Evolutionary conservation across 2,329 filamentous ascomycete genomes (phyloP).

Genomic region (Shiraia sp.): DNA sequence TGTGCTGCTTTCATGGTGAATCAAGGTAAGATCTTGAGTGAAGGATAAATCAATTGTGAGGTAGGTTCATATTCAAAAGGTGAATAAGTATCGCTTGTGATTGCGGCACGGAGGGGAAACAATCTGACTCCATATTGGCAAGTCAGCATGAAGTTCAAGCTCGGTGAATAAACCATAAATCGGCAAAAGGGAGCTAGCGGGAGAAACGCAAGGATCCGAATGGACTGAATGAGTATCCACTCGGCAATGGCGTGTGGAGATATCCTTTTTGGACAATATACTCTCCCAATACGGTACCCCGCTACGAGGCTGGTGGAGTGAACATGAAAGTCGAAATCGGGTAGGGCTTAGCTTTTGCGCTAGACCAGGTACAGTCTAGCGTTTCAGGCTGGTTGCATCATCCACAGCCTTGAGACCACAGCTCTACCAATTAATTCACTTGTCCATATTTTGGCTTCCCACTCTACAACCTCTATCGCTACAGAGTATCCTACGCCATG

Average conservation of each 20-base stretch:
- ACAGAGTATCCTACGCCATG: conserved; percentile 20
- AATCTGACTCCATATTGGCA: conserved; percentile 1
- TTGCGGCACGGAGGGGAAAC: not conserved
- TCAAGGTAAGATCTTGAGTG: not conserved
- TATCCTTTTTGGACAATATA: too few relatives aligned
- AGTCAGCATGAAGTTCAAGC: conserved; percentile 1
- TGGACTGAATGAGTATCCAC: too few relatives aligned
- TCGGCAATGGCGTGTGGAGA: too few relatives aligned
- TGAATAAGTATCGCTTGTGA: too few relatives aligned
- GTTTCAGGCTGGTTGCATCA: not conserved
- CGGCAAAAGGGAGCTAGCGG: not conserved
- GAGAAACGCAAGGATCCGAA: not conserved
- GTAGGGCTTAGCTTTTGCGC: conserved; percentile 2
- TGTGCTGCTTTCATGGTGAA: conserved; percentile 37
- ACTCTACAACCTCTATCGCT: not conserved
- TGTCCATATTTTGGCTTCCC: not conserved
- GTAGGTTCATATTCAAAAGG: too few relatives aligned
- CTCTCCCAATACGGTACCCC: too few relatives aligned
- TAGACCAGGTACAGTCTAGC: not conserved
- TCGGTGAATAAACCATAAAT: too few relatives aligned
- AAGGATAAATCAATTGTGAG: too few relatives aligned
- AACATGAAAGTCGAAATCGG: too few relatives aligned
- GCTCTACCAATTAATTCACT: not conserved
- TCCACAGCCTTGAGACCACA: too few relatives aligned
- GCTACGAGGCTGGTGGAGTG: too few relatives aligned